Evolutionary conservation across 768 basidiomycete species (phyloP).

Genomic region (Piloderma croceum): DNA sequence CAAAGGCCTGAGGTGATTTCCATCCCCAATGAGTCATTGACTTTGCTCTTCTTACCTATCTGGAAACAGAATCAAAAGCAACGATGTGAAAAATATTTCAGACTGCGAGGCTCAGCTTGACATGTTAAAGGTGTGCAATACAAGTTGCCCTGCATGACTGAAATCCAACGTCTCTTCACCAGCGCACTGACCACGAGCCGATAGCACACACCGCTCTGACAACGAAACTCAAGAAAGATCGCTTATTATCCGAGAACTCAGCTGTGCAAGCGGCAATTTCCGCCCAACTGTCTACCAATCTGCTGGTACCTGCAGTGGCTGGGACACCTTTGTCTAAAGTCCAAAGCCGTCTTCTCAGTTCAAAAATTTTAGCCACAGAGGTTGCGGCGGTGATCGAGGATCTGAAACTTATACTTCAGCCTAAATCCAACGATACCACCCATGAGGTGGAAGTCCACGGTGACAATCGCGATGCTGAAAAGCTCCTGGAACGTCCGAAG

Average conservation of each 20-base stretch:
- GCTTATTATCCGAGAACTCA: slow-evolving; percentile 45
- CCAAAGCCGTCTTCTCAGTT: slow-evolving; percentile 69
- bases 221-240: slow-evolving; percentile 73
- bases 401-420: slow-evolving; percentile 40
- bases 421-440: slow-evolving; percentile 8
- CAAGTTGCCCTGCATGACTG: slow-evolving; percentile 4
- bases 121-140: slow-evolving; percentile 53
- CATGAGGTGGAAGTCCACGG: slow-evolving; percentile 10
- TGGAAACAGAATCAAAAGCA: slow-evolving; percentile 33
- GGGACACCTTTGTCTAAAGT: slow-evolving; percentile 52
- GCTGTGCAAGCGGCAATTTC: slow-evolving; percentile 40
- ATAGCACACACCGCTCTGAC: slow-evolving; percentile 62
- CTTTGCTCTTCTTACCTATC: too few species aligned
- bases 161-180: slow-evolving; percentile 6
- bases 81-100: slow-evolving; percentile 32
- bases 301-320: slow-evolving; percentile 29
- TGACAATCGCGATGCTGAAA: slow-evolving; percentile 6
- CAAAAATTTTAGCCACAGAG: slow-evolving; percentile 63
- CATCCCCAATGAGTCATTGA: too few species aligned
- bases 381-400: slow-evolving; percentile 47
- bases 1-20: slow-evolving; percentile 63
- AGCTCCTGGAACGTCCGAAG: slow-evolving; percentile 15
- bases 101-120: slow-evolving; percentile 58
- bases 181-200: slow-evolving; percentile 56
- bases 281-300: slow-evolving; percentile 36